Evolutionary conservation across 2,329 filamentous ascomycete genomes (phyloP).

Genomic region (Magnaporthiopsis rhizophila): DNA sequence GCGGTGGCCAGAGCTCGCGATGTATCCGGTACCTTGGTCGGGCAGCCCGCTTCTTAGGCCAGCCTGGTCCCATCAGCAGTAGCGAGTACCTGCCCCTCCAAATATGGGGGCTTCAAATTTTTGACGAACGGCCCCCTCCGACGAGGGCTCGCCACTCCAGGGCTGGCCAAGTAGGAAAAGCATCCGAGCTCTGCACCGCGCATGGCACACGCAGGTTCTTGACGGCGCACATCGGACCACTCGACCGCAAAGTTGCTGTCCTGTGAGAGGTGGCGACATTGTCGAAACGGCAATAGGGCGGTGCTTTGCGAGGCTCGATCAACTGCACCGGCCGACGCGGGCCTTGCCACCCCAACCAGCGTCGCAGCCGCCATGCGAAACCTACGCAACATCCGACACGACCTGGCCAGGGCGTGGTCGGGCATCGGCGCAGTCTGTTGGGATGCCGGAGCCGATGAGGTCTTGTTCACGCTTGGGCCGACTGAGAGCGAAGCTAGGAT

Average conservation of each 20-base stretch:
- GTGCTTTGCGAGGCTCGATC: neutral
- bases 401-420: conserved; percentile 51
- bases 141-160: neutral
- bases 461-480: conserved; percentile 81
- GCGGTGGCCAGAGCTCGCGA: neutral
- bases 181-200: neutral
- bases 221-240: neutral
- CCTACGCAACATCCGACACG: conserved; percentile 68
- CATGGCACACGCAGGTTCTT: neutral
- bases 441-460: conserved; percentile 70
- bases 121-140: neutral
- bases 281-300: neutral
- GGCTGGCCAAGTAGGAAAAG: neutral
- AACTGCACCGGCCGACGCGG: neutral
- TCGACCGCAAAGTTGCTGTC: neutral
- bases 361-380: conserved; percentile 64
- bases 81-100: neutral
- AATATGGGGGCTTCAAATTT: neutral
- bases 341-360: neutral
- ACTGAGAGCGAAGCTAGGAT: conserved; percentile 61
- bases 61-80: neutral
- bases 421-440: conserved; percentile 72
- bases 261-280: neutral
- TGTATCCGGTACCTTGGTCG: neutral
- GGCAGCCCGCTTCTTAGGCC: too few relatives aligned